These are phyloP conservation scores for Hibiscus tridactylites DNA, from an alignment of 345 rosid genomes.

Conservation along the genomic window DNA sequence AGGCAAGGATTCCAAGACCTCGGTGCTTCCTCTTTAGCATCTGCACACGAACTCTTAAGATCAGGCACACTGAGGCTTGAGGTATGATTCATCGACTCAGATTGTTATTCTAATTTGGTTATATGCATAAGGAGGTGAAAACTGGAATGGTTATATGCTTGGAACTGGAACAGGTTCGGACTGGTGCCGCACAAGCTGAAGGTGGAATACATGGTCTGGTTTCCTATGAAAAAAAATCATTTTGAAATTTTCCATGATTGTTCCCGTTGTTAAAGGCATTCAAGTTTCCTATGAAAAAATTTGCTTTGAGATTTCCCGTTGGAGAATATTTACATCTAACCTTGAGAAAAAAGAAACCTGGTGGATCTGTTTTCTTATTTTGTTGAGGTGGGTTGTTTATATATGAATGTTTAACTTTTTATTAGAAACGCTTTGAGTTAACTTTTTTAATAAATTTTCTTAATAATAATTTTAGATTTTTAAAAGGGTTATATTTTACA, in stretches of 20 bases:
- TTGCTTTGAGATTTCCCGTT: too few relatives aligned
- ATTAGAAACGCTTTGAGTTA: not conserved
- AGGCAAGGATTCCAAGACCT: conserved; percentile 98
- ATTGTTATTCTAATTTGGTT: not conserved
- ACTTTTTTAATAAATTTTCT: not conserved
- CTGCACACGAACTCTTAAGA: conserved; percentile 69
- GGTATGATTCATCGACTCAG: conserved; percentile 30
- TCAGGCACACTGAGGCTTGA: conserved; percentile 73
- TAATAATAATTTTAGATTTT: too few relatives aligned
- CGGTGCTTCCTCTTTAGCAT: conserved; percentile 69
- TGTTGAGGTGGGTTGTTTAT: not conserved
- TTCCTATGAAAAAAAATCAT: conserved; percentile 65
- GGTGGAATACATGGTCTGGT: conserved; percentile 79
- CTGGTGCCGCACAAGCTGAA: conserved; percentile 90
- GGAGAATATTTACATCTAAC: too few relatives aligned
- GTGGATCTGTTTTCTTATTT: too few relatives aligned
- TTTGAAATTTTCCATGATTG: conserved; percentile 16
- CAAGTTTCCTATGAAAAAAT: too few relatives aligned
- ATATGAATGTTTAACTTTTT: not conserved
- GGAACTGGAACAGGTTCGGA: conserved; percentile 42
- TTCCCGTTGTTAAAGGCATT: too few relatives aligned
- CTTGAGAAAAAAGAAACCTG: too few relatives aligned
- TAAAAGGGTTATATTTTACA: too few relatives aligned
- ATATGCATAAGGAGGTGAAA: not conserved
- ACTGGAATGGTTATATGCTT: too few relatives aligned